Evolutionary conservation across 345 rosid species (phyloP), one percentile per base, ranked within the genome.

Genomic region (Populus ilicifolia): DNA sequence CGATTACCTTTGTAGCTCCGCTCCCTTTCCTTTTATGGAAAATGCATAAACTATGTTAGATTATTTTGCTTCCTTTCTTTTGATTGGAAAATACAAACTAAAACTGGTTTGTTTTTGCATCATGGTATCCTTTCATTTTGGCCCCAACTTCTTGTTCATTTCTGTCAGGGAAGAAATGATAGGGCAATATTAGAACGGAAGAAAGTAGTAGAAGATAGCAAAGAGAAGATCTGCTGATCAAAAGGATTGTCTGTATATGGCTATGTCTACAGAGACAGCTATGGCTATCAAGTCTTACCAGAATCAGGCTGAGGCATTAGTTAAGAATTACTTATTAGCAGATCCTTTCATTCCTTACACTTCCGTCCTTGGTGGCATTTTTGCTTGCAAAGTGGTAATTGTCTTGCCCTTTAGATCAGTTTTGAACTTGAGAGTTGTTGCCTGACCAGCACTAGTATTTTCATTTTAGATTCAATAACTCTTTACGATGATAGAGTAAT

Each of bases 341-440:
- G 89, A 86, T 81, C 87, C 93, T 46, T 87, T 82, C 79, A 82
- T 91, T 77, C 94, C 98, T 43, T 92, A 88, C 84, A 89, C 97
- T 62, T 90, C 97, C 27, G 64, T 94, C 73, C 80, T 94, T 70
- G 81, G 83, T 66, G 97, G 97, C 78, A 84, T 91, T 75, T 78
- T 86, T 79, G 90, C 94, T 83, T 90, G 93, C 86, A 94, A 91
- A 87, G 81, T 88, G 98, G 97, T 94, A 87, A n/a, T 54, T 64
- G 77, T 50, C 18, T 38, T 23, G 14, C 7, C 69, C n/a, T 66
- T 71, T 7, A 69, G 43, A 44, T 44, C 30, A 6, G 1, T 43
- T 65, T 25, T 41, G 48, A 70, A 41, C 52, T 52, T 67, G 67
- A 69, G 41, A 74, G 65, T 30, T 65, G 61, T 67, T 29, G 39